phyloP scores from a whole-genome alignment of 768 basidiomycete species.

The Dacryopinax spathularia region DNA sequence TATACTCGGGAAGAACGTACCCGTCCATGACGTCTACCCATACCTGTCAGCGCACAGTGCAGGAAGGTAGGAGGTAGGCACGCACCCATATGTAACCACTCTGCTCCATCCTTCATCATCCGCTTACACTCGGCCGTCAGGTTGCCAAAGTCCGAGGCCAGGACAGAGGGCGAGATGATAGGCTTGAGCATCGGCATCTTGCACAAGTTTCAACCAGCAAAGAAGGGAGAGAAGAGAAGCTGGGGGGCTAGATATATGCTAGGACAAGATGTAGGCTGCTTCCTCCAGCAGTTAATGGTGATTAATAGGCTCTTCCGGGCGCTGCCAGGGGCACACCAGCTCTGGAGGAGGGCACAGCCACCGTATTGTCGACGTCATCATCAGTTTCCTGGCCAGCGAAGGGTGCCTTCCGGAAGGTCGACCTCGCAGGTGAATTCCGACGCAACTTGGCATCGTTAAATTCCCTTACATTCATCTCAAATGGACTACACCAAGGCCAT shows the following conservation, averaged over 20 bases:
- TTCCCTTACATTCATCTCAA: too few species aligned
- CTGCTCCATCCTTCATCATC: constrained; percentile 88
- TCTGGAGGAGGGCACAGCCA: too few species aligned
- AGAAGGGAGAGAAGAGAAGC: not conserved
- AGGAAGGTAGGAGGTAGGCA: constrained; percentile 5
- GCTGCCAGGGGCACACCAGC: too few species aligned
- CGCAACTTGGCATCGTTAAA: too few species aligned
- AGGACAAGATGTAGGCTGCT: too few species aligned
- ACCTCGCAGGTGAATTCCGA: too few species aligned
- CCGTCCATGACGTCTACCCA: constrained; percentile 90
- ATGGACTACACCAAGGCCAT: too few species aligned
- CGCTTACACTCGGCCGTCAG: constrained; percentile 89
- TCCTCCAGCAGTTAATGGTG: too few species aligned
- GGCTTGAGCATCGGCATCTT: constrained; percentile 54
- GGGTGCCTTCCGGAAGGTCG: too few species aligned
- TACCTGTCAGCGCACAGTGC: not conserved
- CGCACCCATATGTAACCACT: constrained; percentile 97
- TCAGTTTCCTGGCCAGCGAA: too few species aligned
- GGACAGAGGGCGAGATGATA: constrained; percentile 92
- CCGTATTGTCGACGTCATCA: too few species aligned
- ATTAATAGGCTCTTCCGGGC: too few species aligned
- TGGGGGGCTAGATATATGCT: not conserved
- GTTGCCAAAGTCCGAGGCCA: constrained; percentile 93
- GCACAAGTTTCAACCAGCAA: not conserved
- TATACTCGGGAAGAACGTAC: constrained; percentile 29